Evolutionary conservation across 2,329 filamentous ascomycete species (phyloP).

Genomic region (Trematosphaeria pertusa): DNA sequence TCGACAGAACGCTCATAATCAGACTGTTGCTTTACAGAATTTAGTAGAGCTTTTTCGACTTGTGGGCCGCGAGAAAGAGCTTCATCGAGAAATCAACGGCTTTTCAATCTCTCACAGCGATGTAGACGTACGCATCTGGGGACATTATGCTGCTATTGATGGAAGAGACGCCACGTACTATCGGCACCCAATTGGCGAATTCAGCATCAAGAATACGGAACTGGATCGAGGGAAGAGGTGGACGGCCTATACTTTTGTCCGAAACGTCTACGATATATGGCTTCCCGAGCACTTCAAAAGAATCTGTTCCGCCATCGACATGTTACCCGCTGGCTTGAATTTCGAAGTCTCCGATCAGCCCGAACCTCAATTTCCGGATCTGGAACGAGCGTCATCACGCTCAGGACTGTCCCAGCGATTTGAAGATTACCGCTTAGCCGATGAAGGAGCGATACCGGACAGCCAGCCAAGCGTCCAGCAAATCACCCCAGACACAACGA

Average conservation of each 20-base stretch:
- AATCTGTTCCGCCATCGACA: slow-evolving; percentile 18
- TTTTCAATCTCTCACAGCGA: slow-evolving; percentile 28
- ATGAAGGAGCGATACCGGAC: slow-evolving; percentile 7
- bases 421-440: slow-evolving; percentile 5
- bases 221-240: slow-evolving; percentile 10
- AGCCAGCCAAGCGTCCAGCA: slow-evolving; percentile 10
- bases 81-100: slow-evolving; percentile 22
- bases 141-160: slow-evolving; percentile 23
- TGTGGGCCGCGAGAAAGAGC: slow-evolving; percentile 20
- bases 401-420: slow-evolving; percentile 13
- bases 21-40: slow-evolving; percentile 18
- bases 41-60: slow-evolving; percentile 20
- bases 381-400: slow-evolving; percentile 1
- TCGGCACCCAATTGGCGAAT: slow-evolving; percentile 21
- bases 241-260: slow-evolving; percentile 18
- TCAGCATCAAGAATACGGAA: slow-evolving; percentile 4
- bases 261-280: slow-evolving; percentile 21
- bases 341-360: neutral
- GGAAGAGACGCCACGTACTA: slow-evolving; percentile 19
- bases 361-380: neutral
- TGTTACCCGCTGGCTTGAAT: slow-evolving; percentile 7
- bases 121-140: slow-evolving; percentile 19
- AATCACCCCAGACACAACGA: slow-evolving; percentile 12
- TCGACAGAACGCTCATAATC: slow-evolving; percentile 26
- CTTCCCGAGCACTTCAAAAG: slow-evolving; percentile 13